These are phyloP conservation scores for Bipolaris bicolor DNA, from an alignment of 2,329 filamentous ascomycete genomes.

Conservation along the genomic window DNA sequence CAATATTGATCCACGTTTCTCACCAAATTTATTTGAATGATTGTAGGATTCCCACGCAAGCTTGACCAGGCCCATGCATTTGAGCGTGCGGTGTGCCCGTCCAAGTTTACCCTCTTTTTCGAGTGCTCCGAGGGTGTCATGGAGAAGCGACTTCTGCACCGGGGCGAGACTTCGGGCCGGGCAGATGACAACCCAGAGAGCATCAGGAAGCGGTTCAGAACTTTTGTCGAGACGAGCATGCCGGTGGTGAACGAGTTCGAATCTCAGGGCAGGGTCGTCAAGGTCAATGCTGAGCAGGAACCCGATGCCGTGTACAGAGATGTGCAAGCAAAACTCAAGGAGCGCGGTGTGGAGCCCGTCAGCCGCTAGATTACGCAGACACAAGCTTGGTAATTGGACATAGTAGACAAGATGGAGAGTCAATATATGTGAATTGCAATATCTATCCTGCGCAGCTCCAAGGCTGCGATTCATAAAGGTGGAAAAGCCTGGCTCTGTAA, in stretches of 20 bases:
- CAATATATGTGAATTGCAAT: slow-evolving; percentile 36
- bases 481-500: slow-evolving; percentile 32
- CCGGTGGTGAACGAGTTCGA: slow-evolving; percentile 90
- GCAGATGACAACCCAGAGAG: slow-evolving; percentile 93
- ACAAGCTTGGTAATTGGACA: slow-evolving; percentile 23
- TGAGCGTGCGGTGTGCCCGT: slow-evolving; percentile 84
- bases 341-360: slow-evolving; percentile 43
- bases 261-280: slow-evolving; percentile 77
- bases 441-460: slow-evolving; percentile 43
- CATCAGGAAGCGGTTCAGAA: slow-evolving; percentile 95
- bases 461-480: slow-evolving; percentile 36
- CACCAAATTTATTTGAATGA: neutral
- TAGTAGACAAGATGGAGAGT: neutral
- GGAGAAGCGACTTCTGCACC: slow-evolving; percentile 80
- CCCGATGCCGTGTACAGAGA: slow-evolving; percentile 69
- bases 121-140: slow-evolving; percentile 91
- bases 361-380: slow-evolving; percentile 38
- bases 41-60: slow-evolving; percentile 84
- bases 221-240: slow-evolving; percentile 96
- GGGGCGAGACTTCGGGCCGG: slow-evolving; percentile 90
- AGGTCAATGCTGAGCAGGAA: slow-evolving; percentile 72
- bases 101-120: slow-evolving; percentile 88
- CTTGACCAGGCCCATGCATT: slow-evolving; percentile 96
- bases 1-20: neutral
- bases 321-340: slow-evolving; percentile 51